Percentiles rank a stretch among this genome's conserved stretches.
Evolutionary conservation across 345 rosid species (phyloP).

Genomic region (Jatropha curcas): DNA sequence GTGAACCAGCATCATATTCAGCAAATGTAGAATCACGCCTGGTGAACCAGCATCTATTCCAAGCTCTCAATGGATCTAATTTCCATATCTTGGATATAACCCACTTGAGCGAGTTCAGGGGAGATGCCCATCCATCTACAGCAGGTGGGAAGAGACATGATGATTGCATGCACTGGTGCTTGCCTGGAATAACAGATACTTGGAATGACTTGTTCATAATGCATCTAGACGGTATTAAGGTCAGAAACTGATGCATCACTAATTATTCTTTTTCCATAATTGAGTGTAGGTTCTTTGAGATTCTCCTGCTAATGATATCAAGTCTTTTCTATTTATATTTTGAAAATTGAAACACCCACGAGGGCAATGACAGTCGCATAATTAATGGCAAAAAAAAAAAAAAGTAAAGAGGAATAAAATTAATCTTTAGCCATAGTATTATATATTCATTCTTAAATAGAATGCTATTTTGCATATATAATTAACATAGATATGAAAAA

Average conservation of each 20-base stretch:
- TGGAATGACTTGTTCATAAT: slow-evolving; percentile 76
- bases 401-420: too few relatives aligned
- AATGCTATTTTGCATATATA: too few relatives aligned
- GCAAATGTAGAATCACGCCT: slow-evolving; percentile 73
- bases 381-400: too few relatives aligned
- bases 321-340: too few relatives aligned
- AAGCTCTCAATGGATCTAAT: slow-evolving; percentile 48
- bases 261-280: not conserved
- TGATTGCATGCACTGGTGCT: slow-evolving; percentile 99
- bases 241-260: slow-evolving; percentile 16
- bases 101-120: slow-evolving; percentile 85
- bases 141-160: slow-evolving; percentile 88
- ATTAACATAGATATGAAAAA: too few relatives aligned
- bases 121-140: slow-evolving; percentile 81
- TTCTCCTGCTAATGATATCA: too few relatives aligned
- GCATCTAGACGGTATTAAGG: slow-evolving; percentile 31
- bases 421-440: too few relatives aligned
- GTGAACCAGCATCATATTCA: slow-evolving; percentile 74
- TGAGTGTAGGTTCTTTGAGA: not conserved
- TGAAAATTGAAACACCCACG: too few relatives aligned
- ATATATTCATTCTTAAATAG: too few relatives aligned
- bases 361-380: too few relatives aligned
- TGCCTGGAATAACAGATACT: slow-evolving; percentile 81
- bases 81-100: slow-evolving; percentile 76
- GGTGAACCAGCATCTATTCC: slow-evolving; percentile 62